Evolutionary conservation across 2,329 filamentous ascomycete genomes (phyloP), one percentile per base, ranked within the genome.

Genomic region (Trichophyton schoenleinii): DNA sequence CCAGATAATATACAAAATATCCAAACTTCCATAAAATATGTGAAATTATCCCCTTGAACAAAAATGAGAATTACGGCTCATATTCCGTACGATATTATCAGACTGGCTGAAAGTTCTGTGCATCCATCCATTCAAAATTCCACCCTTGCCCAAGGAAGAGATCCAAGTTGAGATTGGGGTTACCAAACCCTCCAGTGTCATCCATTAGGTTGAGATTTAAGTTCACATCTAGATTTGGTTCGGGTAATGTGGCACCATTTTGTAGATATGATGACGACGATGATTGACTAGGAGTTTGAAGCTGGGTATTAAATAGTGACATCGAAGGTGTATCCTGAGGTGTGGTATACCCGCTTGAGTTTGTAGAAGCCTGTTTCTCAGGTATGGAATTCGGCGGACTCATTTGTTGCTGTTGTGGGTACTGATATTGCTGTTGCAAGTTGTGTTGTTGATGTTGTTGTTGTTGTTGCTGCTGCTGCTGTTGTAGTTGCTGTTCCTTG

Each of bases 91-190:
- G 3, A 25, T 9, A 34, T 9, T 20, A n/a, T 55, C n/a, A 55
- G 28, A 55, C 52, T 1, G 52, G 28, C 9, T 49, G 60, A 36
- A 58, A 25, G n/a, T 59, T 34, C 31, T 38, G 34, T 3, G 31
- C 34, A 53, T 70, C 68, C 58, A 70, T 69, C 73, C 73, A 75
- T 62, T 75, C 71, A 60, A 72, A 58, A 61, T 71, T 68, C 74
- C 73, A 75, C 20, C 73, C 74, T 60, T 74, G 71, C 61, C 74
- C 73, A 31, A 75, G 65, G 59, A 73, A 71, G 11, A 74, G 62
- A 60, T 73, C 70, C 41, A 71, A 57, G 59, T 64, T 66, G 9
- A 67, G 63, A 59, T 67, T 68, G 6, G 67, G 64, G 66, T 69
- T 70, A 31, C n/a, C 55, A 44, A 58, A 67, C 64, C 4, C 66